These are phyloP conservation scores for Friedmanniomyces simplex DNA, from an alignment of 495 filamentous ascomycete species.

Conservation along the genomic window DNA sequence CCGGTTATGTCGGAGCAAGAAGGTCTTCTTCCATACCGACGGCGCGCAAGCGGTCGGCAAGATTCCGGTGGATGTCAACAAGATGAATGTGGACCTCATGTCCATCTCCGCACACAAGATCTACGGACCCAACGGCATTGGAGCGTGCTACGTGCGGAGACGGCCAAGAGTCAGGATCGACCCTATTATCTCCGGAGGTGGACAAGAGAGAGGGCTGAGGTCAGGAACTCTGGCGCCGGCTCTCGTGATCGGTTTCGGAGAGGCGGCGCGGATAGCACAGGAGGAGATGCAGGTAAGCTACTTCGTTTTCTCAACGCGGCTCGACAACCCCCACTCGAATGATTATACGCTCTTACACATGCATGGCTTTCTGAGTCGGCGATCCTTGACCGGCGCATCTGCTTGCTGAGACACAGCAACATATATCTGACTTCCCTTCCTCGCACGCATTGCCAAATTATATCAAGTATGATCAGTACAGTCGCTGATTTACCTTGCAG, in stretches of 20 bases:
- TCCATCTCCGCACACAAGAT: slow-evolving; percentile 99
- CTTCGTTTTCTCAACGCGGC: slow-evolving; percentile 9
- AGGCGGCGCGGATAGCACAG: slow-evolving; percentile 83
- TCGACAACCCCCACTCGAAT: slow-evolving; percentile 25
- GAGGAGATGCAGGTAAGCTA: slow-evolving; percentile 74
- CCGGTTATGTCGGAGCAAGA: slow-evolving; percentile 77
- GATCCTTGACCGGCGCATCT: slow-evolving; percentile 31
- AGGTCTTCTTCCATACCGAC: slow-evolving; percentile 98
- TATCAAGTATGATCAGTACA: background rate
- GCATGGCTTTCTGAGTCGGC: slow-evolving; percentile 46
- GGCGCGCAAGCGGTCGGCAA: slow-evolving; percentile 94
- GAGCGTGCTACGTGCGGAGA: slow-evolving; percentile 88
- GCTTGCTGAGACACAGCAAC: slow-evolving; percentile 34
- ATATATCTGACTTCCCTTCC: slow-evolving; percentile 29
- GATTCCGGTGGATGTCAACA: slow-evolving; percentile 91
- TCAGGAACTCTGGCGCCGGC: slow-evolving; percentile 89
- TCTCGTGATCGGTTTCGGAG: slow-evolving; percentile 83
- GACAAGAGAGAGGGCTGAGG: slow-evolving; percentile 86
- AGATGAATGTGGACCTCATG: slow-evolving; percentile 95
- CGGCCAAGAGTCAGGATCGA: slow-evolving; percentile 88
- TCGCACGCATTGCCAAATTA: background rate
- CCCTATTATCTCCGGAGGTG: slow-evolving; percentile 90
- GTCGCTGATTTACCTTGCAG: slow-evolving; percentile 35
- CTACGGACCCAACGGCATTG: slow-evolving; percentile 94
- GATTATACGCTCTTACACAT: slow-evolving; percentile 62